Evolutionary conservation across 768 basidiomycete species (phyloP).

Genomic region (Infundibulicybe gibba): DNA sequence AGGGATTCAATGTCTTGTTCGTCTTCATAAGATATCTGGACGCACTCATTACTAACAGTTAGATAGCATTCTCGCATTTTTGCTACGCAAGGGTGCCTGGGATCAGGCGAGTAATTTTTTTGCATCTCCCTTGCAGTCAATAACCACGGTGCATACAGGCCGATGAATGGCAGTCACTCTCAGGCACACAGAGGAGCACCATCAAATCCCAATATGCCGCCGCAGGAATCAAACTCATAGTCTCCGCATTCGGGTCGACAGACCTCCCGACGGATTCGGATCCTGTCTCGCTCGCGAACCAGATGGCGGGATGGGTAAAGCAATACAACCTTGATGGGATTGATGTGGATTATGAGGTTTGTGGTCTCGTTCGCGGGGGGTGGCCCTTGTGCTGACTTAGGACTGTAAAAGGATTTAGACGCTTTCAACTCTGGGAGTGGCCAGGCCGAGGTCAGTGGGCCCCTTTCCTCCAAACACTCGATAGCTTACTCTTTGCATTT

Average conservation of each 20-base stretch:
- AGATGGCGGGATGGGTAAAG: constrained; percentile 63
- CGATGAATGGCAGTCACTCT: constrained; percentile 47
- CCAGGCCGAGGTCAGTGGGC: constrained; percentile 40
- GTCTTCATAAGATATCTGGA: constrained; percentile 8
- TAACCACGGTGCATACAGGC: constrained; percentile 25
- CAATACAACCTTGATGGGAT: constrained; percentile 62
- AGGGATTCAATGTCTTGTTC: constrained; percentile 63
- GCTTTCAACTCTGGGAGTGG: constrained; percentile 52
- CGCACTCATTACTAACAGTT: constrained; percentile 1
- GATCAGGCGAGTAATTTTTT: constrained; percentile 37
- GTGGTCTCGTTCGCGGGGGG: neutral
- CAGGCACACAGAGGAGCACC: constrained; percentile 41
- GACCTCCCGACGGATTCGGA: constrained; percentile 58
- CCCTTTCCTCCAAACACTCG: neutral
- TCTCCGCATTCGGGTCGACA: constrained; percentile 59
- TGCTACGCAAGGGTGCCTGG: constrained; percentile 49
- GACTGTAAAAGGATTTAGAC: constrained; percentile 48
- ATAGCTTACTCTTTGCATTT: neutral
- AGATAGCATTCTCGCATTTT: constrained; percentile 45
- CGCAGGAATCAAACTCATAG: constrained; percentile 59
- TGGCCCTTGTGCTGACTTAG: neutral
- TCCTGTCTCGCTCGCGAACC: constrained; percentile 56
- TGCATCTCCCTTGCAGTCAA: neutral
- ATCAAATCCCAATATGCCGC: constrained; percentile 49
- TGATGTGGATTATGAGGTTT: constrained; percentile 69